Conservation (phyloP, 208 protist species). For the Trypanosoma brucei region DNA sequence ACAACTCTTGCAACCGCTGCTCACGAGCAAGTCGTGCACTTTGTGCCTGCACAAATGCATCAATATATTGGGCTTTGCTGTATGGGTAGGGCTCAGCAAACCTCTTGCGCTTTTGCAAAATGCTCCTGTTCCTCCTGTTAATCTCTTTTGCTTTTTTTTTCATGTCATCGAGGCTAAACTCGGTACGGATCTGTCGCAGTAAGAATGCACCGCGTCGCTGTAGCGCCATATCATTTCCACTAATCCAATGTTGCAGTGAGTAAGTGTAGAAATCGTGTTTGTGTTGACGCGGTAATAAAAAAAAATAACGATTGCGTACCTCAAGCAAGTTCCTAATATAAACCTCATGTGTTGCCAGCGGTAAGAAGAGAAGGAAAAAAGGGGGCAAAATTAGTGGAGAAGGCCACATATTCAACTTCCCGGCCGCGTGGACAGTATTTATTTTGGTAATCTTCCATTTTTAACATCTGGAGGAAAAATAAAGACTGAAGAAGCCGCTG, state of each 20-base stretch:
- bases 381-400: no score
- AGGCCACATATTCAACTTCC: no score
- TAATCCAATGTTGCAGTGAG: not conserved
- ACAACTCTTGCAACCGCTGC: not conserved
- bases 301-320: no score
- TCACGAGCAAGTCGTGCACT: conserved; percentile 25
- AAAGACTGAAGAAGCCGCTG: no score
- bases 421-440: no score
- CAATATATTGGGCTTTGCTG: conserved; percentile 70
- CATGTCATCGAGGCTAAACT: not conserved
- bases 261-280: no score
- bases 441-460: no score
- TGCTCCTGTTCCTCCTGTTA: not conserved
- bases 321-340: no score
- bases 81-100: conserved; percentile 30
- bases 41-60: conserved; percentile 56
- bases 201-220: not conserved
- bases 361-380: no score
- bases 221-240: not conserved
- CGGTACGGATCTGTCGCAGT: not conserved
- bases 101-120: conserved; percentile 14
- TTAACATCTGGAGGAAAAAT: no score
- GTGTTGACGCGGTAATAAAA: no score
- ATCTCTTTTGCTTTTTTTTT: not conserved
- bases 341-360: no score